Conservation (phyloP, 495 filamentous ascomycete genomes). For the Xylona heveae region DNA sequence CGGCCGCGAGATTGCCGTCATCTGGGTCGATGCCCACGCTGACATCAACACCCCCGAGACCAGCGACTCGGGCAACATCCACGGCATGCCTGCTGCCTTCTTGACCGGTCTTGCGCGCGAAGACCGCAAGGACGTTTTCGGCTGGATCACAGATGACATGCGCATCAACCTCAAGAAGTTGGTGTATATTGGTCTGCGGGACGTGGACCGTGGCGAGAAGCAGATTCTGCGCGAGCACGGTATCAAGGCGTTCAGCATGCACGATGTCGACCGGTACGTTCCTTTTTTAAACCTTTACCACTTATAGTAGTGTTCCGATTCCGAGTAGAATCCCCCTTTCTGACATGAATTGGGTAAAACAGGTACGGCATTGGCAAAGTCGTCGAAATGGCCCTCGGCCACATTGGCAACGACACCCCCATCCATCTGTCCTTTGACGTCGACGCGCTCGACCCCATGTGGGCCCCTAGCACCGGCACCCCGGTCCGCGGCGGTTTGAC, state of each 20-base stretch:
- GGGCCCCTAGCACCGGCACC: slow-evolving; percentile 90
- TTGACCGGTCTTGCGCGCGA: slow-evolving; percentile 64
- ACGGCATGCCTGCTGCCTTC: slow-evolving; percentile 96
- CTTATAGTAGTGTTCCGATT: not conserved
- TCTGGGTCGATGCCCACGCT: slow-evolving; percentile 97
- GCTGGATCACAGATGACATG: slow-evolving; percentile 56
- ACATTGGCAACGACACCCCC: slow-evolving; percentile 82
- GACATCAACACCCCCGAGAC: slow-evolving; percentile 95
- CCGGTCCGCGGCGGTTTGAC: slow-evolving; percentile 92
- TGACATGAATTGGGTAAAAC: too few species aligned
- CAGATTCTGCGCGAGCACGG: slow-evolving; percentile 64
- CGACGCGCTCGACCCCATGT: slow-evolving; percentile 86
- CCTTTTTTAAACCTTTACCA: slow-evolving; percentile 1
- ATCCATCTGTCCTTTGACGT: slow-evolving; percentile 97
- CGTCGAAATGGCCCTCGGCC: slow-evolving; percentile 90
- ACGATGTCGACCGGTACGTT: slow-evolving; percentile 75
- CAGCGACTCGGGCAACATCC: slow-evolving; percentile 77
- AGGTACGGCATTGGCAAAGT: slow-evolving; percentile 86
- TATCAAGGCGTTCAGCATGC: slow-evolving; percentile 95
- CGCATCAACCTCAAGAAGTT: slow-evolving; percentile 57
- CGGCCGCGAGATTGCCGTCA: slow-evolving; percentile 66
- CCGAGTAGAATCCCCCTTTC: slow-evolving; percentile 7
- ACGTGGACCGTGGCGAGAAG: slow-evolving; percentile 89
- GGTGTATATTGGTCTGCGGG: slow-evolving; percentile 90
- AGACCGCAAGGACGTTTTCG: slow-evolving; percentile 52